A percentile compares a stretch with the other conserved stretches of the same genome.
phyloP scores from a whole-genome alignment of 345 rosid species.

The Clausena lansium region DNA sequence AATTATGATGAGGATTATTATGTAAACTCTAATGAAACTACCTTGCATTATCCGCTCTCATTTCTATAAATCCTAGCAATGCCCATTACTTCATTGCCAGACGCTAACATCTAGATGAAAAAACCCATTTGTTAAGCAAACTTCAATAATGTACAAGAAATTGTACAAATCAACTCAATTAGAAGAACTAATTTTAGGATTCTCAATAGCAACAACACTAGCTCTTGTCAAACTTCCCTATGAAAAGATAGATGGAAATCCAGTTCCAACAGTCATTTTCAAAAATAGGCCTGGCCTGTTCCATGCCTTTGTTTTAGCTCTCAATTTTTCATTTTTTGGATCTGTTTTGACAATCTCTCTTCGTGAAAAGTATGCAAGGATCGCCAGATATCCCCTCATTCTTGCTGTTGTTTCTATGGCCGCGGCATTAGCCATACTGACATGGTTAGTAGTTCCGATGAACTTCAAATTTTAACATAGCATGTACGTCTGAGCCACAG shows the following conservation, averaged over 20 bases:
- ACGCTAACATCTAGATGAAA: neutral
- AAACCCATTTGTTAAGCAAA: neutral
- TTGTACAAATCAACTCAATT: neutral
- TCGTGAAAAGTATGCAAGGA: neutral
- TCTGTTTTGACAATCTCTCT: neutral
- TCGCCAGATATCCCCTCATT: neutral
- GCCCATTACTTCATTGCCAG: neutral
- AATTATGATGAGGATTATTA: neutral
- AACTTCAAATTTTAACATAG: neutral
- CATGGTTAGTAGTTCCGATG: neutral
- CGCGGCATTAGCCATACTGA: neutral
- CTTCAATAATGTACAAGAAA: neutral
- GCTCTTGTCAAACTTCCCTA: conserved; percentile 6
- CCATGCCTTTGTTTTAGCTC: conserved; percentile 3
- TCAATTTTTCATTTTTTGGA: conserved; percentile 1
- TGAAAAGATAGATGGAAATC: neutral
- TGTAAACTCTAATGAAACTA: neutral
- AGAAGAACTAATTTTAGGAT: conserved; percentile 1
- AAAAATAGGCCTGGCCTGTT: neutral
- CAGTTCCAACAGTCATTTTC: conserved; percentile 6
- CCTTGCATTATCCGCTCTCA: neutral
- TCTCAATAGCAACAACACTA: neutral
- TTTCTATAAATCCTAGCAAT: neutral
- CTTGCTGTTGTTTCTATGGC: neutral
- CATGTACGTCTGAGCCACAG: neutral